Evolutionary conservation across 169 alveolate genomes (phyloP).

Genomic region (Plasmodium cynomolgi): DNA sequence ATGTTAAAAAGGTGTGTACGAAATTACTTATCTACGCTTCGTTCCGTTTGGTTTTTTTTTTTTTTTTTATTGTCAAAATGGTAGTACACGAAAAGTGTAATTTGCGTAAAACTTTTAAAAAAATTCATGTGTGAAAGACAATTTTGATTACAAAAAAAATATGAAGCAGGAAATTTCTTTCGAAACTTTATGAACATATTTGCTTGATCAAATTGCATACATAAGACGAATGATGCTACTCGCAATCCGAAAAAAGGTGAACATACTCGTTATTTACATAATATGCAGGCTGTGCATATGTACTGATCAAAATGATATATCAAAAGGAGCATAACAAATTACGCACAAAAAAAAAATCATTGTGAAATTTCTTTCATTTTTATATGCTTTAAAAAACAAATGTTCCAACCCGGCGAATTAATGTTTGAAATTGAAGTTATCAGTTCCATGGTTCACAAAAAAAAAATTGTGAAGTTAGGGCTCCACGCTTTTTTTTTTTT

Average conservation of each 20-base stretch:
- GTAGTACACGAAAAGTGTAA: not conserved
- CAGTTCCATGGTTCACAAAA: not conserved
- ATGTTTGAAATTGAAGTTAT: not conserved
- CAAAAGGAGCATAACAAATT: not conserved
- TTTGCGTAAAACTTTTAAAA: not conserved
- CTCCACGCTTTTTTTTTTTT: not conserved
- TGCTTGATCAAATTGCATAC: not conserved
- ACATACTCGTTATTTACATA: not conserved
- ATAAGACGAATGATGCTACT: not conserved
- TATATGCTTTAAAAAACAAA: not conserved
- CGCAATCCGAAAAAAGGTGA: not conserved
- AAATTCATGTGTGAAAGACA: not conserved
- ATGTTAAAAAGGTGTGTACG: conserved; percentile 2
- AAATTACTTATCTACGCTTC: not conserved
- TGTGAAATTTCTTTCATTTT: not conserved
- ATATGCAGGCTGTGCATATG: not conserved
- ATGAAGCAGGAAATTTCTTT: not conserved
- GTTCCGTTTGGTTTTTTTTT: not conserved
- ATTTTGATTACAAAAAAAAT: not conserved
- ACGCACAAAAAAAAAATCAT: not conserved
- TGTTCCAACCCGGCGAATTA: conserved; percentile 4
- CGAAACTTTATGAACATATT: not conserved
- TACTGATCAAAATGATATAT: not conserved
- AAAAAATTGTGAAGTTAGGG: not conserved
- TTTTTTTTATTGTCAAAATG: not conserved